Conservation (phyloP, 2,329 filamentous ascomycete genomes). For the Huntiella moniliformis region DNA sequence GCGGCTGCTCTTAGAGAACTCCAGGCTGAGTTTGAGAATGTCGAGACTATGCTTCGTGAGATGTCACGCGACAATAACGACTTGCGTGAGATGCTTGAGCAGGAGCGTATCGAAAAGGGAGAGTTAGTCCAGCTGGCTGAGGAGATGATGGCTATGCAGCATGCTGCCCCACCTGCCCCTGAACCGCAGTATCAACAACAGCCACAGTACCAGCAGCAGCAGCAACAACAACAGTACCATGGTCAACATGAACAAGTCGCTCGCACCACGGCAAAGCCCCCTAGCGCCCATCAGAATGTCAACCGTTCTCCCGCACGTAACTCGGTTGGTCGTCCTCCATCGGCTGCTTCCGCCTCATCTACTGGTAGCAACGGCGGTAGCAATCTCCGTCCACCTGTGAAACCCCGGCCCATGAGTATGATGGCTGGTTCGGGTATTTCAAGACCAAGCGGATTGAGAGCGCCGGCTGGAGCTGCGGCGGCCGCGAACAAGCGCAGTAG, state of each 20-base stretch:
- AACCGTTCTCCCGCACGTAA: conserved; percentile 13
- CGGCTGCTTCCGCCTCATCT: conserved; percentile 10
- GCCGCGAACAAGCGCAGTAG: conserved; percentile 25
- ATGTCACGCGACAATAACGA: conserved; percentile 52
- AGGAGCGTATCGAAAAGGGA: conserved; percentile 65
- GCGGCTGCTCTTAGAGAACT: conserved; percentile 49
- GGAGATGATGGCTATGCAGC: conserved; percentile 60
- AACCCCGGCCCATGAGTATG: conserved; percentile 20
- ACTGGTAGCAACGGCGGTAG: conserved; percentile 8
- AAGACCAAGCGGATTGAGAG: conserved; percentile 39
- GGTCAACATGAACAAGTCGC: conserved; percentile 14
- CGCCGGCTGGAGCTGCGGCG: conserved; percentile 29
- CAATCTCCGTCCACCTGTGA: conserved; percentile 17
- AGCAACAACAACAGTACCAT: conserved; percentile 11
- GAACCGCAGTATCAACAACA: conserved; percentile 5
- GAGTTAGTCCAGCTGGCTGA: conserved; percentile 66
- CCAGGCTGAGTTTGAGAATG: conserved; percentile 54
- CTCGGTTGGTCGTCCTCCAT: conserved; percentile 8
- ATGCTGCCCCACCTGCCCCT: conserved; percentile 17
- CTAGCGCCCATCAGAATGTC: conserved; percentile 11
- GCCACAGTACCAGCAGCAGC: conserved; percentile 4
- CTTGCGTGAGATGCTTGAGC: conserved; percentile 46
- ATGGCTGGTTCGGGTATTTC: conserved; percentile 36
- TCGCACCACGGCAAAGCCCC: conserved; percentile 12
- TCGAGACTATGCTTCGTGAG: conserved; percentile 52